Evolutionary conservation across 2,329 filamentous ascomycete species (phyloP).

Genomic region (Decorospora gaudefroyi): DNA sequence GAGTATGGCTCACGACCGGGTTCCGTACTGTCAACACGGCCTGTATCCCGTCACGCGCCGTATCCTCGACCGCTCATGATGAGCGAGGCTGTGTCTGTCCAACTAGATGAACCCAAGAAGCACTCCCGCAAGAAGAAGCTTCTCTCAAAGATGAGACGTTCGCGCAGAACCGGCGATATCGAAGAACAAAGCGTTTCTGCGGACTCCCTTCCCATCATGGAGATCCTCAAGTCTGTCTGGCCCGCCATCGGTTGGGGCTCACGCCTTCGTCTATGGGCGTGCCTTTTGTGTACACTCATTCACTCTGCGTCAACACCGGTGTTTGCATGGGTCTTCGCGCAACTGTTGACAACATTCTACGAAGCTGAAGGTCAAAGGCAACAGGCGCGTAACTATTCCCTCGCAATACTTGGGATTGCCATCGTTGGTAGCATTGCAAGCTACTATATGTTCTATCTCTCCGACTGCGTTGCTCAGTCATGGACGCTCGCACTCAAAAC

Average conservation of each 20-base stretch:
- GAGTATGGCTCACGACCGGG: conserved; percentile 9
- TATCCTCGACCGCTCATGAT: conserved; percentile 13
- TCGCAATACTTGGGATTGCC: conserved; percentile 70
- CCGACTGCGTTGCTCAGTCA: conserved; percentile 71
- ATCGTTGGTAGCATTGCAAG: conserved; percentile 66
- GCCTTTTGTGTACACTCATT: conserved; percentile 64
- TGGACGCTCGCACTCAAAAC: conserved; percentile 77
- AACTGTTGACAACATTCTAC: conserved; percentile 73
- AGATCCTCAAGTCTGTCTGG: conserved; percentile 73
- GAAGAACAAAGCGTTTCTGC: background rate
- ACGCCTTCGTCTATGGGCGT: conserved; percentile 61
- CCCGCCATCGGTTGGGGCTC: conserved; percentile 61
- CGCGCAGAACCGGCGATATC: background rate
- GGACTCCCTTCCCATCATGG: conserved; percentile 46
- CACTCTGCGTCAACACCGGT: conserved; percentile 70
- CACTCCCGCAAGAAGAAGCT: conserved; percentile 2
- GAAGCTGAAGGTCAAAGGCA: conserved; percentile 54
- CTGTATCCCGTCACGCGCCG: conserved; percentile 1
- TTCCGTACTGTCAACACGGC: conserved; percentile 12
- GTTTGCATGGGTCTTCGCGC: conserved; percentile 77
- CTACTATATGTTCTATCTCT: conserved; percentile 69
- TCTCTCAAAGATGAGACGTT: background rate
- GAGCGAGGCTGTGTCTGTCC: background rate
- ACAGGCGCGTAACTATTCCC: conserved; percentile 66
- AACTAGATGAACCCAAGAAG: background rate